Evolutionary conservation across 257 asterid genomes (phyloP), one percentile per base, ranked within the genome.

Genomic region (Salvia hispanica): DNA sequence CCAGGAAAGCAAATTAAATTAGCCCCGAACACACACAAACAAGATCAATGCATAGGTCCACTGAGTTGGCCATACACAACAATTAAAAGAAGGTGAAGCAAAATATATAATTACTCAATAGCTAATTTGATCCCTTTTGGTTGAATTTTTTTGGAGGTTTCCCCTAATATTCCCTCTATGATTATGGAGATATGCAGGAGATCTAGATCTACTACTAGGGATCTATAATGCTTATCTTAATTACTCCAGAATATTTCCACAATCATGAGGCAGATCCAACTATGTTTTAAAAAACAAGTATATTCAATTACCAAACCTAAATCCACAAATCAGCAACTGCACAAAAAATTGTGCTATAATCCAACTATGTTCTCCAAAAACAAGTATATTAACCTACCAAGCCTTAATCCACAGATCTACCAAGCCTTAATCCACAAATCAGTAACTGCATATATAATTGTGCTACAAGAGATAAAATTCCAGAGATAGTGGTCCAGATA

Each of bases 211-310:
- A 37, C 28, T 52, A 28, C 46, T n/a, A 12, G 1, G 40, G 25
- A 21, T 18, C 63, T 43, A 18, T 10, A 33, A 5, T 6, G 0
- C 3, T 10, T 45, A 46, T 2, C 40, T 15, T 10, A 31, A 61
- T 43, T 44, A 31, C 37, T 8, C 36, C 3, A 67, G 12, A 69
- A 28, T 1, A 36, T 14, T 55, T 42, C 36, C 3, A n/a, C 18
- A 43, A 61, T 18, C 21, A 18, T 6, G 7, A 2, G 25, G 55
- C 65, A 62, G 59, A 66, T 60, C 71, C 50, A 33, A 46, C 45
- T 56, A 45, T 6, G 5, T 16, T 0, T 1, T 21, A 37, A 46
- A 34, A 25, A 4, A 6, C 14, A 40, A 43, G 7, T 34, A 67
- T 9, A 21, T 9, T 7, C 13, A 36, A 18, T 0, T 46, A 14